These are phyloP conservation scores for Paracoccidioides brasiliensis DNA, from an alignment of 2,329 filamentous ascomycete genomes.

Conservation along the genomic window DNA sequence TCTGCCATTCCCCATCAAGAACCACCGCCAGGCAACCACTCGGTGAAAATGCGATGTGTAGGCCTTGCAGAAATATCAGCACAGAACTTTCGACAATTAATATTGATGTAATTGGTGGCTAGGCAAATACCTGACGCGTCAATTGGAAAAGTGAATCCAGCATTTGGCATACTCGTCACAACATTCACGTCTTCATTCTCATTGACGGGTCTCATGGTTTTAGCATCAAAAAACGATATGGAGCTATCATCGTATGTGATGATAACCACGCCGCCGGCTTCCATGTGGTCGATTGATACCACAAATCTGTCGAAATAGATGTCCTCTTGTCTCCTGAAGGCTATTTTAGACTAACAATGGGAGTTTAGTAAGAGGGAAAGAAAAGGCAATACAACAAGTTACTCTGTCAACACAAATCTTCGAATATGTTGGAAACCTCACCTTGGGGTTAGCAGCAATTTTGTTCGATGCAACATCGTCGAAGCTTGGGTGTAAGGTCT, in stretches of 20 bases:
- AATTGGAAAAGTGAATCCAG: slow-evolving; percentile 60
- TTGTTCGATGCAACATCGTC: slow-evolving; percentile 59
- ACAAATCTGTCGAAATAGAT: slow-evolving; percentile 57
- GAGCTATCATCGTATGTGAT: slow-evolving; percentile 69
- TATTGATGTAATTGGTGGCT: background rate
- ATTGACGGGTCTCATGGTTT: slow-evolving; percentile 56
- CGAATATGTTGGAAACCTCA: slow-evolving; percentile 11
- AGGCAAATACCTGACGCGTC: slow-evolving; percentile 45
- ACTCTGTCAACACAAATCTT: slow-evolving; percentile 10
- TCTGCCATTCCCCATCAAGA: slow-evolving; percentile 27
- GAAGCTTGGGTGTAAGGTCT: slow-evolving; percentile 60
- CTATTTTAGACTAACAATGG: slow-evolving; percentile 30
- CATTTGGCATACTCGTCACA: slow-evolving; percentile 59
- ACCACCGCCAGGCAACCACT: slow-evolving; percentile 29
- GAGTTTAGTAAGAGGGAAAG: slow-evolving; percentile 8
- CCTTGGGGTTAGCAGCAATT: slow-evolving; percentile 36
- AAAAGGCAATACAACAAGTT: background rate
- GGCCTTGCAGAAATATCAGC: slow-evolving; percentile 14
- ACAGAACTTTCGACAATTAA: background rate
- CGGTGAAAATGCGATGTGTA: slow-evolving; percentile 32
- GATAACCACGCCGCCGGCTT: slow-evolving; percentile 58
- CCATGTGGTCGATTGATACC: slow-evolving; percentile 53
- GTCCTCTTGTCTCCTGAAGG: slow-evolving; percentile 54
- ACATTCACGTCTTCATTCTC: slow-evolving; percentile 50
- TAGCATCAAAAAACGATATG: slow-evolving; percentile 65